Percentiles rank a stretch among this genome's conserved stretches.
phyloP scores from a whole-genome alignment of 495 filamentous ascomycete genomes.

The Aspergillus sclerotiicarbonarius region DNA sequence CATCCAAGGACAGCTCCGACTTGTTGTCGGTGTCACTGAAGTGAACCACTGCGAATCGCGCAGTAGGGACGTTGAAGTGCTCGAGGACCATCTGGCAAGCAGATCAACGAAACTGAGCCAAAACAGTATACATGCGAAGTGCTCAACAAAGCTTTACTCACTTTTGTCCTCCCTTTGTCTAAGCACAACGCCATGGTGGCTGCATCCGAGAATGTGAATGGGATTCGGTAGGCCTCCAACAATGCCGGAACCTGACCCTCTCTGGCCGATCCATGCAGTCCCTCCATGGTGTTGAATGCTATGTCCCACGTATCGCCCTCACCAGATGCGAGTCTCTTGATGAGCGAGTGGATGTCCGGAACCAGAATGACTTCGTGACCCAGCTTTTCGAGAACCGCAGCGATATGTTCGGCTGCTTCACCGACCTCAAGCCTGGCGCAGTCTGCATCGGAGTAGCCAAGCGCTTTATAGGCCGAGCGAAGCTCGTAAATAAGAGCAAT shows the following conservation, averaged over 20 bases:
- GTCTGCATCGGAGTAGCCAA: background rate
- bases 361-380: conserved; percentile 1
- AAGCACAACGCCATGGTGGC: conserved; percentile 7
- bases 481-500: conserved; percentile 5
- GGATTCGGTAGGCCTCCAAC: conserved; percentile 3
- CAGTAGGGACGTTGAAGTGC: conserved; percentile 8
- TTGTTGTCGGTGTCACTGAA: background rate
- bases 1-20: background rate
- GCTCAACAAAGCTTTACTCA: background rate
- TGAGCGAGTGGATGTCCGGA: background rate
- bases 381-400: background rate
- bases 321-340: background rate
- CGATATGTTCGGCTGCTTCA: background rate
- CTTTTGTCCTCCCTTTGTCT: conserved; percentile 3
- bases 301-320: conserved; percentile 2
- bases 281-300: conserved; percentile 3
- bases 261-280: conserved; percentile 1
- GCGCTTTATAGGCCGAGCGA: background rate
- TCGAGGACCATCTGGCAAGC: conserved; percentile 9
- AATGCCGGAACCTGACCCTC: conserved; percentile 4
- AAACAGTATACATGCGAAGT: conserved; percentile 33
- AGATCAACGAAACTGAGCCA: background rate
- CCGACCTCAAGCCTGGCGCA: background rate
- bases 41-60: conserved; percentile 7
- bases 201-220: conserved; percentile 6